Evolutionary conservation across 441 rosid genomes (phyloP).

Genomic region (Kokia cookei): DNA sequence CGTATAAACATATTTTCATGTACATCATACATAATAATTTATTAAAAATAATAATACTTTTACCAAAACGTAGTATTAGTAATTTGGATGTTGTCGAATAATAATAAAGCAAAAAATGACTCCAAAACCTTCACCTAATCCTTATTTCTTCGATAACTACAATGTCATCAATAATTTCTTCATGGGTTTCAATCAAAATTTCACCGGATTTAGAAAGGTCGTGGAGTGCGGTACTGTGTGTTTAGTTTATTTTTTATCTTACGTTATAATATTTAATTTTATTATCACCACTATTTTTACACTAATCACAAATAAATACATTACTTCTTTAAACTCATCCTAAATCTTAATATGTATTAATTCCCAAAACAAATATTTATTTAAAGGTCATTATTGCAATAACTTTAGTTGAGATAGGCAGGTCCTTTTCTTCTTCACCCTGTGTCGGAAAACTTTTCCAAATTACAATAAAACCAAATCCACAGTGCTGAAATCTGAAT

Average conservation of each 20-base stretch:
- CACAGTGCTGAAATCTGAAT: neutral
- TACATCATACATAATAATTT: too few species aligned
- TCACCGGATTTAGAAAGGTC: too few species aligned
- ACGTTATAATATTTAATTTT: too few species aligned
- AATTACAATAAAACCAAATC: neutral
- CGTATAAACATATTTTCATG: too few species aligned
- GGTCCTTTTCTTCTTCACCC: neutral
- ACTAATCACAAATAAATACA: rapidly evolving
- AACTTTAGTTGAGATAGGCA: neutral
- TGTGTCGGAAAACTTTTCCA: neutral
- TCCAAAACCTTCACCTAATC: neutral
- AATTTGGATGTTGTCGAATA: neutral
- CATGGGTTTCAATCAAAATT: neutral
- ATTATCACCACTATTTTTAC: too few species aligned
- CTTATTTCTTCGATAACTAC: neutral
- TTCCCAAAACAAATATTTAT: neutral
- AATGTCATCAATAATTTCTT: neutral
- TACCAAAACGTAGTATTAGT: too few species aligned
- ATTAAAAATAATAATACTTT: too few species aligned
- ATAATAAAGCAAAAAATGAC: neutral
- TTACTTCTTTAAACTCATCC: too few species aligned
- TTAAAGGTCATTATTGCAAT: neutral
- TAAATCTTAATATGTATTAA: neutral
- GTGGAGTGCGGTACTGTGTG: rapidly evolving
- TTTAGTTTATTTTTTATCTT: too few species aligned